Conservation (phyloP, 345 rosid genomes). For the Leavenworthia alabamica region DNA sequence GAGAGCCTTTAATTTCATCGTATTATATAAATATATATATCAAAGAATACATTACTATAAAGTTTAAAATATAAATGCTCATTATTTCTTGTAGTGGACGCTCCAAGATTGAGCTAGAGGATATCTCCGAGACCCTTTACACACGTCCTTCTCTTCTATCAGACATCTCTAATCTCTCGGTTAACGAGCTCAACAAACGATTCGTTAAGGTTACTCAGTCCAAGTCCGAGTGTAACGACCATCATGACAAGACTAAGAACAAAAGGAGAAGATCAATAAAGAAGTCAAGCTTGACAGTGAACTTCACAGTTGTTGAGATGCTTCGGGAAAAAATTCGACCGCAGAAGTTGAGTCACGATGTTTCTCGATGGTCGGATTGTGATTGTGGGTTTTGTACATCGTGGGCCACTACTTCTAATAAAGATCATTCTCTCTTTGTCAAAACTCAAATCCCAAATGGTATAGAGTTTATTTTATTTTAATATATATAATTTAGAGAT, state of each 20-base stretch:
- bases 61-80: too few species aligned
- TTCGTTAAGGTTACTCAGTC: slow-evolving; percentile 30
- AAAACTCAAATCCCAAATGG: slow-evolving; percentile 51
- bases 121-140: slow-evolving; percentile 83
- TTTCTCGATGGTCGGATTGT: slow-evolving; percentile 86
- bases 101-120: slow-evolving; percentile 62
- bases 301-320: slow-evolving; percentile 55
- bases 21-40: too few species aligned
- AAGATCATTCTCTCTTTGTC: slow-evolving; percentile 56
- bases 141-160: slow-evolving; percentile 50
- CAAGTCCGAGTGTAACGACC: slow-evolving; percentile 8
- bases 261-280: background rate
- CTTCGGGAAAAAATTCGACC: slow-evolving; percentile 28
- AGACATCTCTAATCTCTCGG: slow-evolving; percentile 36
- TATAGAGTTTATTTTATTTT: too few species aligned
- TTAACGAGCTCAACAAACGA: slow-evolving; percentile 1
- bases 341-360: background rate
- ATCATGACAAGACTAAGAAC: background rate
- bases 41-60: too few species aligned
- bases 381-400: slow-evolving; percentile 60
- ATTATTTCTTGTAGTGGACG: slow-evolving; percentile 32
- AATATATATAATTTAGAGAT: too few species aligned
- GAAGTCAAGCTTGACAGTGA: slow-evolving; percentile 22
- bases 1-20: too few species aligned
- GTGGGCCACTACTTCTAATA: slow-evolving; percentile 48